Percentiles rank a stretch among this genome's conserved stretches.
phyloP scores from a whole-genome alignment of 2,329 filamentous ascomycete species.

The Aspergillus brunneoviolaceus region DNA sequence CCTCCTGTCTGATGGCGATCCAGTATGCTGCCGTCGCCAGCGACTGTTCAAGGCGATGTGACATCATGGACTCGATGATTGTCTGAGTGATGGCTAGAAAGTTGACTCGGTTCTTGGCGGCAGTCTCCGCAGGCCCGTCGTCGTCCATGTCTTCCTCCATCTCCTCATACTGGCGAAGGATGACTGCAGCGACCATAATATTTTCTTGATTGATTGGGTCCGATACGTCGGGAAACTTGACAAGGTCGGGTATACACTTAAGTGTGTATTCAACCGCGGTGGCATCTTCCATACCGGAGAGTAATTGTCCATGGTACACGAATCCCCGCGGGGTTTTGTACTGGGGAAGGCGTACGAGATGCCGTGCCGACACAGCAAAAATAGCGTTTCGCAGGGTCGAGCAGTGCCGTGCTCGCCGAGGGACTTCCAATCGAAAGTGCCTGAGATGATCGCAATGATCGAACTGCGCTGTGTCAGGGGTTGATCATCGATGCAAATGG shows the following conservation, averaged over 20 bases:
- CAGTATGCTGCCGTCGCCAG: constrained; percentile 25
- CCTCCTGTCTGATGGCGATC: constrained; percentile 27
- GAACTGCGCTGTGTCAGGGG: constrained; percentile 13
- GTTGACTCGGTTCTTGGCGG: constrained; percentile 16
- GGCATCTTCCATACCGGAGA: constrained; percentile 15
- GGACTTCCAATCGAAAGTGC: constrained; percentile 23
- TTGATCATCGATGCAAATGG: not conserved
- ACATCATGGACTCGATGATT: constrained; percentile 24
- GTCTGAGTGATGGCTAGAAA: constrained; percentile 26
- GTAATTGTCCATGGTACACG: constrained; percentile 16
- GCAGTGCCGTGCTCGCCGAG: constrained; percentile 20
- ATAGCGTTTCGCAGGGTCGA: constrained; percentile 23
- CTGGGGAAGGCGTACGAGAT: constrained; percentile 21
- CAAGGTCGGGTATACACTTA: constrained; percentile 23
- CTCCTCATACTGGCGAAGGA: constrained; percentile 27
- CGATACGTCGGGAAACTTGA: constrained; percentile 17
- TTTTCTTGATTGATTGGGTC: constrained; percentile 23
- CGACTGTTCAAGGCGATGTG: constrained; percentile 16
- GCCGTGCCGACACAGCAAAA: constrained; percentile 25
- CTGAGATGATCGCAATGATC: constrained; percentile 23
- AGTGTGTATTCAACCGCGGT: constrained; percentile 25
- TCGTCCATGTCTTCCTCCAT: constrained; percentile 30
- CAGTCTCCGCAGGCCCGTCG: constrained; percentile 17
- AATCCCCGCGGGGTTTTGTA: constrained; percentile 20
- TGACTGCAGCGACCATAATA: constrained; percentile 27